Conservation (phyloP, 2,329 filamentous ascomycete genomes). For the Elsinoe necatrix region DNA sequence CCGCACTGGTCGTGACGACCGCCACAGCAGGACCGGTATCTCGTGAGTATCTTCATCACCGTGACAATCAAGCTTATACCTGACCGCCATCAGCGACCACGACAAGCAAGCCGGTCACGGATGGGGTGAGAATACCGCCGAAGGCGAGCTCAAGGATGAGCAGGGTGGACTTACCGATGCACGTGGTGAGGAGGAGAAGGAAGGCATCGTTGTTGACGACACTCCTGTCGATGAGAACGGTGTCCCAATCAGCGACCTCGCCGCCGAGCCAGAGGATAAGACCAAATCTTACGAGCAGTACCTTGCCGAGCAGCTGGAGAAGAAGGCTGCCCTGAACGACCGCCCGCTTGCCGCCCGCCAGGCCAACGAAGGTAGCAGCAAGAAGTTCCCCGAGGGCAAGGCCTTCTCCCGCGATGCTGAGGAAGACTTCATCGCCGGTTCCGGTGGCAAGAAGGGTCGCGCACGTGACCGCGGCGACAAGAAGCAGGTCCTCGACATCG, state of each 20-base stretch:
- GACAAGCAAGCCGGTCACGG: conserved; percentile 82
- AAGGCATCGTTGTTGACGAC: conserved; percentile 38
- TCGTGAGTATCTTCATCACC: conserved; percentile 39
- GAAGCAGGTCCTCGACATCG: conserved; percentile 70
- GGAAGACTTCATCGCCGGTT: conserved; percentile 64
- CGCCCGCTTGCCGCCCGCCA: conserved; percentile 67
- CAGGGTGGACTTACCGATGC: conserved; percentile 85
- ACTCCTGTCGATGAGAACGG: conserved; percentile 33
- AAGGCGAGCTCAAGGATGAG: conserved; percentile 83
- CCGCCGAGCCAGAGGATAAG: conserved; percentile 54
- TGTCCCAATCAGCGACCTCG: conserved; percentile 27
- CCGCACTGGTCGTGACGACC: conserved; percentile 46
- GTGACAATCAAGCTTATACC: conserved; percentile 17
- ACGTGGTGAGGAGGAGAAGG: conserved; percentile 71
- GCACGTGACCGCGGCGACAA: conserved; percentile 90
- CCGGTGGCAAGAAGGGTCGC: conserved; percentile 66
- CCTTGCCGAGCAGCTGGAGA: conserved; percentile 65
- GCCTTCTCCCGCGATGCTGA: conserved; percentile 49
- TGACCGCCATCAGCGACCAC: conserved; percentile 51
- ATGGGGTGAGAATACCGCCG: conserved; percentile 77
- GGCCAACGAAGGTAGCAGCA: conserved; percentile 87
- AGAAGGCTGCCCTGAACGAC: conserved; percentile 63
- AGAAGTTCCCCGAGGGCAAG: conserved; percentile 90
- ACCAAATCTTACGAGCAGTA: conserved; percentile 85
- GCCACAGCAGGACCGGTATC: conserved; percentile 52